phyloP scores from a whole-genome alignment of 305 asterid species.

The Solanum chacoense region DNA sequence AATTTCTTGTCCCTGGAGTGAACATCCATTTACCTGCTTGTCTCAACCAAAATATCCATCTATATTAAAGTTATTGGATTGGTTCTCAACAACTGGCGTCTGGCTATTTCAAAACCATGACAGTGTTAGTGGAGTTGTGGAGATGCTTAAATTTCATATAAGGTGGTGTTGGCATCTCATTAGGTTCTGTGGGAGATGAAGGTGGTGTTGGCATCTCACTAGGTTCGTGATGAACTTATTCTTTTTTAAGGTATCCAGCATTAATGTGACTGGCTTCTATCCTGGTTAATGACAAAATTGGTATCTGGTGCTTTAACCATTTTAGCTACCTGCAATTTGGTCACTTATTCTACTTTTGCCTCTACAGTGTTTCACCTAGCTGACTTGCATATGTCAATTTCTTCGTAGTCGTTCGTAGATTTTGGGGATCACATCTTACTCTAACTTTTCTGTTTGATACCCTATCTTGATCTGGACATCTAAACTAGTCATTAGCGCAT shows the following conservation, averaged over 20 bases:
- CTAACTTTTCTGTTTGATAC: background rate
- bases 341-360: background rate
- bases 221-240: background rate
- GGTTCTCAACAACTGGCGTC: background rate
- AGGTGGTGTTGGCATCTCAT: background rate
- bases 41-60: background rate
- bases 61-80: background rate
- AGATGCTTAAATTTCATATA: background rate
- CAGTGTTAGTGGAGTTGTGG: background rate
- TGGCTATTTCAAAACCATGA: background rate
- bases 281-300: background rate
- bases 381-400: background rate
- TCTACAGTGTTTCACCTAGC: background rate
- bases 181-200: background rate
- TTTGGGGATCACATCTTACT: background rate
- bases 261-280: background rate
- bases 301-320: background rate
- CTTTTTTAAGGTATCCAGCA: background rate
- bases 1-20: background rate
- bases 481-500: background rate
- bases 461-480: background rate
- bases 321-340: background rate
- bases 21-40: background rate
- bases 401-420: background rate
- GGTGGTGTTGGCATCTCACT: background rate